phyloP scores from a whole-genome alignment of 2,329 filamentous ascomycete species.

The Ascochyta viciae-villosae region DNA sequence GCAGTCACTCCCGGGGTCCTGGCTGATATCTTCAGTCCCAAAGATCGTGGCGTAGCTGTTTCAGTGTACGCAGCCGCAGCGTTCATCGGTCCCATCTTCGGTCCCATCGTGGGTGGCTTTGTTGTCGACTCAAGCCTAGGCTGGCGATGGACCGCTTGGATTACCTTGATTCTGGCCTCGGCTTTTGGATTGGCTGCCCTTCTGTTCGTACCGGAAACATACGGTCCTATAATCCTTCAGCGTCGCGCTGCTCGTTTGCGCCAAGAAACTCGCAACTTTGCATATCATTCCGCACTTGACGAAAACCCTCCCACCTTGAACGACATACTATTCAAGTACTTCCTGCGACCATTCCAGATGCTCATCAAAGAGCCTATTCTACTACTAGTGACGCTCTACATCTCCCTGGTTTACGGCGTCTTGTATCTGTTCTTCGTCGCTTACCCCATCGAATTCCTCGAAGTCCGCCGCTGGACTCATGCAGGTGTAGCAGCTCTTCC shows the following conservation, averaged over 20 bases:
- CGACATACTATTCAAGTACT: slow-evolving; percentile 68
- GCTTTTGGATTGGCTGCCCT: slow-evolving; percentile 54
- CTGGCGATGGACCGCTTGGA: neutral
- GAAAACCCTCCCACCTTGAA: slow-evolving; percentile 59
- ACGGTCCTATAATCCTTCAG: slow-evolving; percentile 61
- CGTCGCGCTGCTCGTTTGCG: slow-evolving; percentile 13
- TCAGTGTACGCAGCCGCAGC: slow-evolving; percentile 21
- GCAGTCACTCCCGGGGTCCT: slow-evolving; percentile 23
- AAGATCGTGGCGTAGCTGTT: slow-evolving; percentile 19
- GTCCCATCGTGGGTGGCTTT: neutral
- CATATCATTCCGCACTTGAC: neutral
- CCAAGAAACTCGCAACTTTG: neutral
- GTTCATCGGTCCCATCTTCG: slow-evolving; percentile 13
- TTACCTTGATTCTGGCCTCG: neutral
- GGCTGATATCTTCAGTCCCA: slow-evolving; percentile 19
- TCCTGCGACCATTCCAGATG: slow-evolving; percentile 69
- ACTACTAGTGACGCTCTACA: slow-evolving; percentile 67
- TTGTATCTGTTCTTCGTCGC: slow-evolving; percentile 57
- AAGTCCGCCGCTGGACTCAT: slow-evolving; percentile 64
- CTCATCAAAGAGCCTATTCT: slow-evolving; percentile 69
- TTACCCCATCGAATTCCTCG: slow-evolving; percentile 71
- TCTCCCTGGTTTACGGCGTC: neutral
- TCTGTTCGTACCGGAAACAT: slow-evolving; percentile 60
- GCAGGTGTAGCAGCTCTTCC: slow-evolving; percentile 63
- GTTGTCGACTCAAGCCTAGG: neutral